These are phyloP conservation scores for Trichosanthes cucumerina DNA, from an alignment of 306 rosid species.

Conservation along the genomic window DNA sequence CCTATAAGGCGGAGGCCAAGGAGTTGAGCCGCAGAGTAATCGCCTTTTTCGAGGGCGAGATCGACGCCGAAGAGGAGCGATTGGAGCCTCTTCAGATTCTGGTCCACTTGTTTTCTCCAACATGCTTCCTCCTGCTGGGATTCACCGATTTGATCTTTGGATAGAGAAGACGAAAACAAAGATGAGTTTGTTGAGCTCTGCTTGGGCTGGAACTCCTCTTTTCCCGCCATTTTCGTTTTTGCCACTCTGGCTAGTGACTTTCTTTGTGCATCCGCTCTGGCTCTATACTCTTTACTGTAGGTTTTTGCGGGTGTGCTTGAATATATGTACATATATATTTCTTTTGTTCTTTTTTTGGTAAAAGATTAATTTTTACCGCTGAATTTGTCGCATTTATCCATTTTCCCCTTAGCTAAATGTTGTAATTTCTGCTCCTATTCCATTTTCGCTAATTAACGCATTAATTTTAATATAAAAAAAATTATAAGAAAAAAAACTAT, in stretches of 20 bases:
- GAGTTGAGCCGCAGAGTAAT: slow-evolving; percentile 50
- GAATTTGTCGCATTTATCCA: too few relatives aligned
- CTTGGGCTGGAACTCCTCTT: slow-evolving; percentile 13
- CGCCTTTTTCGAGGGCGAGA: slow-evolving; percentile 37
- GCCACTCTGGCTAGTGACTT: neutral
- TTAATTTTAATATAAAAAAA: too few relatives aligned
- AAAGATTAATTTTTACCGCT: too few relatives aligned
- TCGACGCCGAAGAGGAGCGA: slow-evolving; percentile 74
- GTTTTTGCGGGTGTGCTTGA: neutral
- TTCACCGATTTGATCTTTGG: slow-evolving; percentile 15
- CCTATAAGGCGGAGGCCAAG: slow-evolving; percentile 74
- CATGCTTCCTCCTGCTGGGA: slow-evolving; percentile 23
- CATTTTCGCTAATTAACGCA: too few relatives aligned
- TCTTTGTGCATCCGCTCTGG: neutral
- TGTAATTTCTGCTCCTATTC: too few relatives aligned
- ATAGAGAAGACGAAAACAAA: slow-evolving; percentile 3
- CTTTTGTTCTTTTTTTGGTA: too few relatives aligned
- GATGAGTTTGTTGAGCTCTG: slow-evolving; percentile 8
- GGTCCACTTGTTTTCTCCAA: slow-evolving; percentile 55
- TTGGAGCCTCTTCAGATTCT: slow-evolving; percentile 56
- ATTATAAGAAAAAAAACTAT: too few relatives aligned
- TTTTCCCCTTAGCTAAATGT: too few relatives aligned
- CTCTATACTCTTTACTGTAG: too few relatives aligned
- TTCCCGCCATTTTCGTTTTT: slow-evolving; percentile 60
- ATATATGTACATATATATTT: too few relatives aligned